Evolutionary conservation across 2,329 filamentous ascomycete species (phyloP).

Genomic region (Alternaria solani): DNA sequence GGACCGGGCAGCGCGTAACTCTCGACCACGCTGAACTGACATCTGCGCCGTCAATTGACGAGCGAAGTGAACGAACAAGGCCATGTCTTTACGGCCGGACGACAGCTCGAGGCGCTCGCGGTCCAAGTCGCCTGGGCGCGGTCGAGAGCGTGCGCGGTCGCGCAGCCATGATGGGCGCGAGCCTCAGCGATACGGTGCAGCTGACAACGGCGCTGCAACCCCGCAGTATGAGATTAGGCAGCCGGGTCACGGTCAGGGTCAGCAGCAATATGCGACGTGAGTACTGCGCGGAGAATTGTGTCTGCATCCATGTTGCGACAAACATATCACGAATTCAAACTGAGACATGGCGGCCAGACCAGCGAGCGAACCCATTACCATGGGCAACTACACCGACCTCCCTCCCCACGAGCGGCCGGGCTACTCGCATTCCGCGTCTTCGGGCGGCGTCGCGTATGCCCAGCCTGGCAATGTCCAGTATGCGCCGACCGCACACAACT

Average conservation of each 20-base stretch:
- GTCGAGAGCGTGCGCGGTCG: slow-evolving; percentile 50
- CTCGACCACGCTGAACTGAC: slow-evolving; percentile 9
- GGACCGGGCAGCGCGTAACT: slow-evolving; percentile 3
- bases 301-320: slow-evolving; percentile 4
- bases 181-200: slow-evolving; percentile 43
- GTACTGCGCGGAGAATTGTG: slow-evolving; percentile 20
- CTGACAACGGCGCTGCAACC: slow-evolving; percentile 40
- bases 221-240: slow-evolving; percentile 54
- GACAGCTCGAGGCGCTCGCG: slow-evolving; percentile 52
- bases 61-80: neutral
- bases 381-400: slow-evolving; percentile 56
- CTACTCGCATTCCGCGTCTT: slow-evolving; percentile 32
- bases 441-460: slow-evolving; percentile 32
- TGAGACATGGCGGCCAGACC: slow-evolving; percentile 47
- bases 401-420: slow-evolving; percentile 55
- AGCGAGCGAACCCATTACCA: slow-evolving; percentile 48
- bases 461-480: slow-evolving; percentile 43
- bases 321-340: slow-evolving; percentile 21
- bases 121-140: slow-evolving; percentile 53
- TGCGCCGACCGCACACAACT: slow-evolving; percentile 37
- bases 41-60: neutral
- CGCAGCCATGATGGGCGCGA: slow-evolving; percentile 51
- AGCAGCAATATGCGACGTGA: slow-evolving; percentile 43
- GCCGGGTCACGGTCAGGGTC: slow-evolving; percentile 32
- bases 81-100: slow-evolving; percentile 54